Evolutionary conservation across 2,329 filamentous ascomycete species (phyloP), one percentile per base, ranked within the genome.

Genomic region (Alternaria arborescens): DNA sequence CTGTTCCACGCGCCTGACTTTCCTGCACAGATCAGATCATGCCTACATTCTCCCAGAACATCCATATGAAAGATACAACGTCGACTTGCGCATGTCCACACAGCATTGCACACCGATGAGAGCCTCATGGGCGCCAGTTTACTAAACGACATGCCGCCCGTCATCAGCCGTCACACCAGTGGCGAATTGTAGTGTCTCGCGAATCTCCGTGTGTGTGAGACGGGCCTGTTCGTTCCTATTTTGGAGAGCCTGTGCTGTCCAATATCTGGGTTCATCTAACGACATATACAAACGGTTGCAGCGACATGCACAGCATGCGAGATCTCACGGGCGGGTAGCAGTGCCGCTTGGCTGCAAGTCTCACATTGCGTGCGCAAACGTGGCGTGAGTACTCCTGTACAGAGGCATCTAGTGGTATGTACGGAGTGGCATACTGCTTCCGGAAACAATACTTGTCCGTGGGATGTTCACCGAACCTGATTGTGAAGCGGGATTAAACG

Each of bases 21-120:
- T 42, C 18, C 36, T 56, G 44, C 54, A 56, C 14, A 26, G 20
- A 56, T 56, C 36, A 43, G 26, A 41, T 56, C 36, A 51, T 36
- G 16, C 34, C 34, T 38, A 22, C 53, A 56, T 50, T 47, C 42
- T 44, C 58, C 44, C 32, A 38, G 16, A 52, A 16, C 52, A 47
- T 34, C 32, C 42, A 12, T 30, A 40, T 55, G 22, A 42, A 18
- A 46, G 20, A 24, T 40, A 30, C 30, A 38, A 53, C 50, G 43
- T 54, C 32, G 20, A 28, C 36, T 20, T 53, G 55, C 34, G 48
- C 48, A 34, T 55, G 22, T 42, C 38, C 36, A 55, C 30, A 46
- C 38, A 40, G 58, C 61, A 59, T 50, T 48, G 61, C 65, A 64
- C 58, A 69, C 61, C 61, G 67, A 68, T 69, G 18, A 63, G 52